Base-by-base conservation (phyloP, 768 basidiomycete genomes). In the Dentipellis fragilis region DNA sequence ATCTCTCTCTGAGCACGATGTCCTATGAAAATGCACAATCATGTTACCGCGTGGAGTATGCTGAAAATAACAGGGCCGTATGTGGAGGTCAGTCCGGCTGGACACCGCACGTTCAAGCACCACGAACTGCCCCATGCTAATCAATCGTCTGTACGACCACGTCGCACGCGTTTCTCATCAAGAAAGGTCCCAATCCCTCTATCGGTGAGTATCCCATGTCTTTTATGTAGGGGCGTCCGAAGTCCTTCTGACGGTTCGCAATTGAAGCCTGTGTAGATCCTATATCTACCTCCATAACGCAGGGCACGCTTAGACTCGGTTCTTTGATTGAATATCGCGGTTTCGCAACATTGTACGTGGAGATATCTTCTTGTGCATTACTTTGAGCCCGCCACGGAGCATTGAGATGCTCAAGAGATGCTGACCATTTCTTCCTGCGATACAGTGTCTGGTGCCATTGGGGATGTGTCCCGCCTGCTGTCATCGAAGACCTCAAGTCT, bases 361-460 rank as follows among this genome's bases (percentile, higher is more conserved):
- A 19, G 54, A 42, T 29, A 14, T 23, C 58, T 37, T 42, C 57
- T 11, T 40, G 47, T 55, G 35, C 8, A 22, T 45, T 16, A 19
- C 14, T 19, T 4, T 45, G 42, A 2, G 2, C 2, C 4, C n/a
- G 3, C n/a, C 29, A 29, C n/a, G n/a, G n/a, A n/a, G n/a, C n/a
- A n/a, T n/a, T n/a, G n/a, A n/a, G n/a, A n/a, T n/a, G 1, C 17
- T 14, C 4, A 14, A 17, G 16, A 16, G n/a, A n/a, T 29, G 29
- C 29, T 29, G 29, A 29, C 29, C 3, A 29, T 3, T n/a, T 29
- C 29, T 19, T 17, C n/a, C 19, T 19, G 14, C 42, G 42, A 19
- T 51, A 21, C 49, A 90, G 88, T 65, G 68, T 75, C 36, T 95
- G 89, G 89, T 81, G 90, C 59, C 93, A 95, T 65, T 95, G 91